Percentiles rank a stretch among this genome's conserved stretches.
Conservation (phyloP, 768 basidiomycete species). For the Naganishia onofrii region DNA sequence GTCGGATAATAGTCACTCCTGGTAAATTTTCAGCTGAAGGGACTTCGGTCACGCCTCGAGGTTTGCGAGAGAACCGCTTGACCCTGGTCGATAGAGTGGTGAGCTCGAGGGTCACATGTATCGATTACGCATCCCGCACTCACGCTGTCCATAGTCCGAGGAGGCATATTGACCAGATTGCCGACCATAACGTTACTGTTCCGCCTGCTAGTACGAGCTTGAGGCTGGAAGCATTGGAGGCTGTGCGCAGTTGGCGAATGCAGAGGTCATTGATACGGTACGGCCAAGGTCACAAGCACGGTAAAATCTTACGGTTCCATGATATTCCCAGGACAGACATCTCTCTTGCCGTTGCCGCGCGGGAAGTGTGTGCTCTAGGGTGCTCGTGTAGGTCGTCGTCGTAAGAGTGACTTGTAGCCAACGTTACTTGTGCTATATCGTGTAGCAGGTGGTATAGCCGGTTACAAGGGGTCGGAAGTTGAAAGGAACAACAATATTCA, state of each 20-base stretch:
- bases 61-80: conserved; percentile 68
- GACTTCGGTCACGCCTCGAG: conserved; percentile 60
- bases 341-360: neutral
- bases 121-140: conserved; percentile 43
- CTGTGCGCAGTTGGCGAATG: neutral
- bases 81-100: conserved; percentile 57
- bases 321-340: conserved; percentile 3
- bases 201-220: conserved; percentile 42
- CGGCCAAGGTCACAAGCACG: neutral
- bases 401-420: too few relatives aligned
- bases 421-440: too few relatives aligned
- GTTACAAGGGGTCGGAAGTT: too few relatives aligned
- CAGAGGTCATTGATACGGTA: neutral
- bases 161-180: conserved; percentile 64
- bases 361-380: neutral
- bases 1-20: conserved; percentile 90
- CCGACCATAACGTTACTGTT: conserved; percentile 59
- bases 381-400: too few relatives aligned
- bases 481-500: too few relatives aligned
- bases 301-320: conserved; percentile 24
- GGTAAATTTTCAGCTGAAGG: conserved; percentile 59
- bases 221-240: conserved; percentile 20
- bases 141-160: conserved; percentile 71
- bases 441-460: too few relatives aligned
- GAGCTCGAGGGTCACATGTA: conserved; percentile 17